Evolutionary conservation across 441 rosid genomes (phyloP), one percentile per base, ranked within the genome.

Genomic region (Codiaeum variegatum): DNA sequence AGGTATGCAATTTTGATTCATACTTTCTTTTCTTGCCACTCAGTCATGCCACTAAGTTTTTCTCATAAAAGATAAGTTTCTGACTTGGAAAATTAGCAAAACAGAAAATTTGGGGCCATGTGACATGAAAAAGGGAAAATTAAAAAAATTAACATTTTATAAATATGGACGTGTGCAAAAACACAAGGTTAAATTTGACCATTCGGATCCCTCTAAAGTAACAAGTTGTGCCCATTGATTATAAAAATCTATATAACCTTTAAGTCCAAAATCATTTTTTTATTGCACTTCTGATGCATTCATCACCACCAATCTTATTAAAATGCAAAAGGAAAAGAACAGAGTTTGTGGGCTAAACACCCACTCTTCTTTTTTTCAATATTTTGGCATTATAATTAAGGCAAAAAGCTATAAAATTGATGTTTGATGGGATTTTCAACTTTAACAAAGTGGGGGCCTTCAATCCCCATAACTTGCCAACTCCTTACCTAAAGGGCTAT

Each of bases 181-280:
- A 62, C 0, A 21, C 19, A 62, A 42, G 67, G 67, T n/a, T 38
- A 62, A 36, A 21, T 7, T 62, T 36, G 67, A 62, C 67, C 67
- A 19, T 62, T 38, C 21, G 6, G 0, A 21, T 26, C 6, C 2
- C 16, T 16, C 26, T 10, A 62, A 62, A 4, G 66, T 5, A 6
- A 3, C 40, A 18, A 19, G 29, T 2, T 6, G 56, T 51, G 58
- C 26, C 58, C 58, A 19, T 19, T 19, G 13, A n/a, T 54, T 3
- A 62, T 62, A 23, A 23, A 62, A 62, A 62, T 62, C 38, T 28
- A 15, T 59, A 7, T 59, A 46, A 21, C n/a, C 38, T 59, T 29
- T 29, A 62, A 31, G 18, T 21, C 3, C 15, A 67, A 67, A n/a
- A n/a, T n/a, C n/a, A n/a, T n/a, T n/a, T n/a, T n/a, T n/a, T n/a